Percentiles rank a stretch among this genome's conserved stretches.
phyloP scores from a whole-genome alignment of 2,329 filamentous ascomycete genomes.

The Dothistroma septosporum region DNA sequence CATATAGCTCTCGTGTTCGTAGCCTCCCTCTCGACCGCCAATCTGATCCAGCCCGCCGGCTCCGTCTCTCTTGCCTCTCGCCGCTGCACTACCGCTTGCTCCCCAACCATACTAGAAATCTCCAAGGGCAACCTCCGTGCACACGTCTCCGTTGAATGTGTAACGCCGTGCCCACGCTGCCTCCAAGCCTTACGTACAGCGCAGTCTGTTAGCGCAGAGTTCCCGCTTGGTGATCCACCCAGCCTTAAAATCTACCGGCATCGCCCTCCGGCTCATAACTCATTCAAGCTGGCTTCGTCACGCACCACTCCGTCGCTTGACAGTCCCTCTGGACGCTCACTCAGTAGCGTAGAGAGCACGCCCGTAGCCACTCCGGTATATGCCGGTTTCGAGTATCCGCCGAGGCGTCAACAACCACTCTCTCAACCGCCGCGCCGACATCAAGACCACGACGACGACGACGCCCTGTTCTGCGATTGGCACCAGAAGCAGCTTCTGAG shows the following conservation, averaged over 20 bases:
- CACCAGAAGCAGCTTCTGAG: conserved; percentile 14
- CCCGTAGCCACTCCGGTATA: conserved; percentile 26
- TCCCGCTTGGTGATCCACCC: conserved; percentile 9
- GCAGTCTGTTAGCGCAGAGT: conserved; percentile 2
- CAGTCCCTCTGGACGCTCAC: conserved; percentile 17
- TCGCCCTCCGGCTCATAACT: conserved; percentile 6
- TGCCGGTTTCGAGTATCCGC: background rate
- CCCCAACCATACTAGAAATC: background rate
- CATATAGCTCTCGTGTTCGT: conserved; percentile 7
- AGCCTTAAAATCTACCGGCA: conserved; percentile 12
- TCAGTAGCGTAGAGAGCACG: conserved; percentile 28
- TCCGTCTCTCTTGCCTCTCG: background rate
- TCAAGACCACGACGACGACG: conserved; percentile 16
- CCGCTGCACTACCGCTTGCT: background rate
- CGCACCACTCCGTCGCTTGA: conserved; percentile 17
- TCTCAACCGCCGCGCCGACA: conserved; percentile 2
- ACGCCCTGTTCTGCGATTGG: conserved; percentile 18
- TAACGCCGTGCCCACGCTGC: background rate
- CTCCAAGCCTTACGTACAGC: conserved; percentile 7
- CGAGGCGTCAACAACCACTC: background rate
- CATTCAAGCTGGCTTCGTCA: conserved; percentile 8
- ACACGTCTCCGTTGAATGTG: conserved; percentile 1
- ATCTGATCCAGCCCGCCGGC: background rate
- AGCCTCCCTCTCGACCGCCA: background rate
- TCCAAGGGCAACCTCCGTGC: background rate